A percentile compares a stretch with the other conserved stretches of the same genome.
phyloP scores from a whole-genome alignment of 2,329 filamentous ascomycete genomes.

The Apiospora pterosperma region DNA sequence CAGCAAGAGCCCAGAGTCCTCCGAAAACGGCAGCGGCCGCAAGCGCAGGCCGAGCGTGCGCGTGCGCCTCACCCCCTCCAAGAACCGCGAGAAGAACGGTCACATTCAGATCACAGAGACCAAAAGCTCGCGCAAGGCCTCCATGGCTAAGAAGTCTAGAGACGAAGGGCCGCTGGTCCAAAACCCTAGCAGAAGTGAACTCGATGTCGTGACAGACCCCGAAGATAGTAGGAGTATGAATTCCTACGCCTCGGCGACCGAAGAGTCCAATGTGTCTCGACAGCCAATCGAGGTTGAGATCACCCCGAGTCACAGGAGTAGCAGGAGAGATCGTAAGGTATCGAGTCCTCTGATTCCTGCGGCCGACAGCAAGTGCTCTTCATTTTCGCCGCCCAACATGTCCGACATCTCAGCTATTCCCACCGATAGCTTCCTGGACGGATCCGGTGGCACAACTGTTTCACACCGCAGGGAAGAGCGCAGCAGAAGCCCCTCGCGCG shows the following conservation, averaged over 20 bases:
- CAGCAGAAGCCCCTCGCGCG: constrained; percentile 39
- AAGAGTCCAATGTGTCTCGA: constrained; percentile 72
- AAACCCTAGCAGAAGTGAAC: constrained; percentile 53
- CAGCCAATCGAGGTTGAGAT: constrained; percentile 91
- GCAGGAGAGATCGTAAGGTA: constrained; percentile 53
- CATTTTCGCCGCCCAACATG: constrained; percentile 60
- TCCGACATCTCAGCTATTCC: constrained; percentile 84
- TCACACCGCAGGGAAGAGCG: constrained; percentile 23
- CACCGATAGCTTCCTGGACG: constrained; percentile 59
- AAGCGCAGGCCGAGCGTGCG: constrained; percentile 78
- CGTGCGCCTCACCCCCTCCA: constrained; percentile 76
- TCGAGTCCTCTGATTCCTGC: constrained; percentile 65
- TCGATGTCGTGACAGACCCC: constrained; percentile 43
- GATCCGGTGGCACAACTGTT: constrained; percentile 41
- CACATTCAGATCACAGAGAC: constrained; percentile 86
- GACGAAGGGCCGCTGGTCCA: constrained; percentile 36
- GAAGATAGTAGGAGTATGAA: constrained; percentile 66
- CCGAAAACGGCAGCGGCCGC: constrained; percentile 49
- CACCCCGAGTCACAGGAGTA: constrained; percentile 52
- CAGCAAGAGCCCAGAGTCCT: constrained; percentile 53
- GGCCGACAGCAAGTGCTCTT: constrained; percentile 53
- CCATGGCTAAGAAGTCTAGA: constrained; percentile 37
- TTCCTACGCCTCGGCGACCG: constrained; percentile 75
- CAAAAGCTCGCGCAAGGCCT: constrained; percentile 65
- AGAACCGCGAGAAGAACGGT: constrained; percentile 61